Evolutionary conservation across 2,329 filamentous ascomycete species (phyloP), one percentile per base, ranked within the genome.

Genomic region (Nemania abortiva): DNA sequence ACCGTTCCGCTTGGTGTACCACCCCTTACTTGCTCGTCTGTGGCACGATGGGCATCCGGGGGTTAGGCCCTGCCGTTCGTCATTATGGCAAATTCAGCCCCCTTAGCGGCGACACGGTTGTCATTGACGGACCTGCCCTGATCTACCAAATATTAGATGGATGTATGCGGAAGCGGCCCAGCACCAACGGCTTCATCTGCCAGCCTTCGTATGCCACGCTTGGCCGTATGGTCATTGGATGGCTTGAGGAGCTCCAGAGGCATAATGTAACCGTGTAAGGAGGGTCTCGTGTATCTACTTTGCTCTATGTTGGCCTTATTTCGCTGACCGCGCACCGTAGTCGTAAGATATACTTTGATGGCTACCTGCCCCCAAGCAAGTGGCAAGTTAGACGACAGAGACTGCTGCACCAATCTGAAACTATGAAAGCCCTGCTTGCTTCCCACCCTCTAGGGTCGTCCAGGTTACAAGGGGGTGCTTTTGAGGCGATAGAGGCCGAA

Each of bases 271-370:
- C 81, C 54, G 85, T 96, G 93, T 95, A 84, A 81, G 82, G 79
- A 68, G 65, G 31, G 22, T n/a, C 20, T 7, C 6, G 7, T 53
- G 10, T 79, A 75, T 59, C 29, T 63, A 69, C 50, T 58, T 68
- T 20, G 10, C 22, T 20, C 24, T 15, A 39, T 24, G 13, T 45
- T 50, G 7, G 27, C 65, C 69, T 45, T n/a, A 70, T 9, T 60
- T 54, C 63, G 47, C 37, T 67, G 67, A 92, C 90, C 73, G 82
- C 37, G 13, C 15, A 52, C 31, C 31, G 15, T 52, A 73, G 71
- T n/a, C 70, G 88, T 66, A 88, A 86, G 55, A 92, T 98, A 62
- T 94, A 91, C 78, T 98, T 98, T 75, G 95, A 98, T 79, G 94
- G 94, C 15, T 90, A 89, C 65, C 84, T 98, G 0, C 95, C 95